phyloP scores from a whole-genome alignment of 2,329 filamentous ascomycete species.

The Coniochaeta sp. region DNA sequence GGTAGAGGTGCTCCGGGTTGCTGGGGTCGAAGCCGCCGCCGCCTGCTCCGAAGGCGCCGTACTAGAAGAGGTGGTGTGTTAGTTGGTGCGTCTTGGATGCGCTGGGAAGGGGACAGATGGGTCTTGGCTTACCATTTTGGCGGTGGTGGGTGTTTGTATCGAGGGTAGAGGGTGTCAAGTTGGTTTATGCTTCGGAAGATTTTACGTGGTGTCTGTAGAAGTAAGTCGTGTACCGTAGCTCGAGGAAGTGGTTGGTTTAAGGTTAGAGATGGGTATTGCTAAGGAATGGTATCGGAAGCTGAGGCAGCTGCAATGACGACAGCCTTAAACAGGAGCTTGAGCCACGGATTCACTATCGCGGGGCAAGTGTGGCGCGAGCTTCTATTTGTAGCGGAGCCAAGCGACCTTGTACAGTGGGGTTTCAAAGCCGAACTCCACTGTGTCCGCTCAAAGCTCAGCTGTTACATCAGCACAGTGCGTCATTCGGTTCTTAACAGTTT shows the following conservation, averaged over 20 bases:
- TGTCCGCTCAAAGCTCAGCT: background rate
- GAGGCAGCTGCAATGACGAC: slow-evolving; percentile 10
- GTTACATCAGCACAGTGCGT: slow-evolving; percentile 6
- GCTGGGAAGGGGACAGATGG: no score
- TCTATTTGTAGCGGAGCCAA: no score
- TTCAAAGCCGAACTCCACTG: background rate
- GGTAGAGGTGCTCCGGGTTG: slow-evolving; percentile 41
- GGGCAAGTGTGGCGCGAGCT: background rate
- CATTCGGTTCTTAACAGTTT: background rate
- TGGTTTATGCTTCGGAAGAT: background rate
- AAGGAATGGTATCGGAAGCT: no score
- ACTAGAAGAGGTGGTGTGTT: background rate
- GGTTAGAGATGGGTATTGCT: background rate
- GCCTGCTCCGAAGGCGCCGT: background rate
- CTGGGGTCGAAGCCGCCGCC: slow-evolving; percentile 37
- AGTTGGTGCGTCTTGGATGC: no score
- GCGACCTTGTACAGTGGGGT: background rate
- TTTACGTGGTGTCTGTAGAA: background rate
- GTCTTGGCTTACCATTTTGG: slow-evolving; percentile 1
- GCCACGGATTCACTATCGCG: background rate
- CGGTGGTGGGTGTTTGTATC: background rate
- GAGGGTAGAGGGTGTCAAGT: background rate
- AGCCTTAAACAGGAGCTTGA: slow-evolving; percentile 3
- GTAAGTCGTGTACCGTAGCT: background rate
- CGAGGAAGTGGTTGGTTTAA: background rate